Base-by-base conservation (phyloP, 805 yeast genomes). In the Osmozyma mogii region DNA sequence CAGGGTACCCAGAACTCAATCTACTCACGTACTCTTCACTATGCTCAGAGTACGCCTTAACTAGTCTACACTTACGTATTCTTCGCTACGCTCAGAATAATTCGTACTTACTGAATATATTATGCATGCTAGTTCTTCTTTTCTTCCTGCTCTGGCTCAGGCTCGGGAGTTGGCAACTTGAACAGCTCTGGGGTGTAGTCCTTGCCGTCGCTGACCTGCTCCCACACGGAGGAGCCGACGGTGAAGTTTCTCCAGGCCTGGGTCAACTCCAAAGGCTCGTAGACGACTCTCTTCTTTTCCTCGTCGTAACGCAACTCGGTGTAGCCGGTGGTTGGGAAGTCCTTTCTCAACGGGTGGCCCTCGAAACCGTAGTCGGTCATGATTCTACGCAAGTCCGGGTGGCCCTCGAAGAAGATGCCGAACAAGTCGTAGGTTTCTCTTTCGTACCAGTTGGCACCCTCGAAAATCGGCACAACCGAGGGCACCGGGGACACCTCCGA, bases 351-450 rank as follows among this genome's bases (percentile, higher is more conserved):
- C 9, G 95, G 95, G 53, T 84, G 92, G 31, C 95, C 95, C 59
- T 83, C 94, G 47, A 84, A 84, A 14, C 95, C 95, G 56, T 84
- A 84, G 59, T 84, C 95, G 32, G 95, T 84, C 76, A 84, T 72
- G 56, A 84, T 83, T 61, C 95, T 71, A 62, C 95, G 76, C 51
- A 84, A 67, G 57, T 84, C 95, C 5, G 94, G 94, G 57, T 84
- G 95, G 36, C 80, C 84, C 58, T 81, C 89, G 50, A 84, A 84
- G 58, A 83, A 83, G 35, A 84, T 73, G 24, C 95, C 95, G 53
- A 72, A 84, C 72, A 84, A 65, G 54, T 84, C 95, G 54, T 81
- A 84, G 9, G 92, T 76, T 56, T 84, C 95, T 54, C 95, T 72
- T 62, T 84, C 95, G 54, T 72, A 80, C 95, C 95, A 84, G 61